phyloP scores from a whole-genome alignment of 192 early-diverging fungal genomes.

The Entomortierella chlamydospora region DNA sequence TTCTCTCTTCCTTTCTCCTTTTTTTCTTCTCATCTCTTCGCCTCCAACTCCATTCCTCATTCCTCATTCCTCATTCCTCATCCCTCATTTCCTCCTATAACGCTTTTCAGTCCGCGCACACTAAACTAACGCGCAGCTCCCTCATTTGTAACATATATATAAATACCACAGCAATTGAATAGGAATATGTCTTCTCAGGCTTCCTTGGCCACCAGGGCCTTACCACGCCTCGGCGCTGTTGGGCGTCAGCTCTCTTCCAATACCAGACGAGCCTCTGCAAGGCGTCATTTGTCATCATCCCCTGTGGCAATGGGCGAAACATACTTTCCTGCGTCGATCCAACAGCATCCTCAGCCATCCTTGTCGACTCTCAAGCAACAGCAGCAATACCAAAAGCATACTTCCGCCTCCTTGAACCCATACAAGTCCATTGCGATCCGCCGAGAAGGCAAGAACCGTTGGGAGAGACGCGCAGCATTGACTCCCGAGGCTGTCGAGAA shows the following conservation, averaged over 20 bases:
- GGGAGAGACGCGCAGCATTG: slow-evolving; percentile 95
- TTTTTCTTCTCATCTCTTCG: slow-evolving; percentile 1
- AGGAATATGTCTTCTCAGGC: slow-evolving; percentile 35
- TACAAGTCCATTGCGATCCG: slow-evolving; percentile 81
- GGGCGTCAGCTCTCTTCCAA: slow-evolving; percentile 9
- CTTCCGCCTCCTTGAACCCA: slow-evolving; percentile 36
- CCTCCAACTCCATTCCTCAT: slow-evolving; percentile 19
- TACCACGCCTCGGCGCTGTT: slow-evolving; percentile 35
- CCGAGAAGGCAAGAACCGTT: slow-evolving; percentile 95
- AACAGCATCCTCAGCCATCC: not conserved
- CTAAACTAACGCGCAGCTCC: not conserved
- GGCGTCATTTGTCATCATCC: slow-evolving; percentile 27
- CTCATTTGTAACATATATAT: slow-evolving; percentile 5
- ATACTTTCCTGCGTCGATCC: slow-evolving; percentile 36
- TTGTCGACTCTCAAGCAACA: slow-evolving; percentile 24
- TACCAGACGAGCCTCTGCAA: slow-evolving; percentile 15
- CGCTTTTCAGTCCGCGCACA: slow-evolving; percentile 4
- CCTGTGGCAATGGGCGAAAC: slow-evolving; percentile 25
- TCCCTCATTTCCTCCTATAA: not conserved
- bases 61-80: slow-evolving; percentile 8
- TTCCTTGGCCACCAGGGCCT: slow-evolving; percentile 34
- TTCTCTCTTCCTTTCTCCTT: slow-evolving; percentile 2
- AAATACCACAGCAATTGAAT: not conserved
- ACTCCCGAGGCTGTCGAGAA: slow-evolving; percentile 87
- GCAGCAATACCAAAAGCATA: slow-evolving; percentile 51